Base-by-base conservation (phyloP, 1,284 basidiomycete species). In the Ustilago loliicola region DNA sequence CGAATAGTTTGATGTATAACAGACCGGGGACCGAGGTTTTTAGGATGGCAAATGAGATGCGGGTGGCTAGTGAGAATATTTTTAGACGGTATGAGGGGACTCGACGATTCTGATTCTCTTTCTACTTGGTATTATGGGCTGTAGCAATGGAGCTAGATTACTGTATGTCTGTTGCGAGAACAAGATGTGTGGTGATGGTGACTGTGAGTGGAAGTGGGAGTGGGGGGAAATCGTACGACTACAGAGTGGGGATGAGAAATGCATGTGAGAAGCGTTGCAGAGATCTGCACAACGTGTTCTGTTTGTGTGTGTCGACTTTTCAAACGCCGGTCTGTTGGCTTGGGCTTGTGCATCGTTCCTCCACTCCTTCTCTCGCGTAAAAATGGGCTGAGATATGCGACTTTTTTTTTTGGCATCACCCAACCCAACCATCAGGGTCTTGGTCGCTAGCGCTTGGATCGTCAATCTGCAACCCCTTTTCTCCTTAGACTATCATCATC, bases 41-140 rank as follows among this genome's bases (percentile, higher is more conserved):
- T 42, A 61, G 80, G 38, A 85, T 85, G 83, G 84, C 84, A 25
- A 77, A 61, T 32, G 84, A 85, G 72, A 85, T 85, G 84, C 64
- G 74, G 9, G 66, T 67, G 4, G 80, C 83, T 19, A 72, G 78
- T 25, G 82, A 85, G 48, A 75, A 80, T 64, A 77, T 83, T 57
- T 70, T 81, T 17, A 36, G 50, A 19, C 54, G 76, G 9, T 81
- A 59, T 34, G 78, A 81, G 51, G 71, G 73, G 17, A 80, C 80
- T 25, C 77, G 75, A 65, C 29, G 71, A 30, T 78, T 72, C 30
- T 77, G 17, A 45, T n/a, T n/a, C n/a, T n/a, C n/a, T n/a, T n/a
- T n/a, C n/a, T n/a, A n/a, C n/a, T n/a, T n/a, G n/a, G n/a, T n/a
- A n/a, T n/a, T n/a, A n/a, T n/a, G n/a, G n/a, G n/a, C n/a, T n/a